Evolutionary conservation across 2,329 filamentous ascomycete genomes (phyloP).

Genomic region (Torrubiella hemipterigena): DNA sequence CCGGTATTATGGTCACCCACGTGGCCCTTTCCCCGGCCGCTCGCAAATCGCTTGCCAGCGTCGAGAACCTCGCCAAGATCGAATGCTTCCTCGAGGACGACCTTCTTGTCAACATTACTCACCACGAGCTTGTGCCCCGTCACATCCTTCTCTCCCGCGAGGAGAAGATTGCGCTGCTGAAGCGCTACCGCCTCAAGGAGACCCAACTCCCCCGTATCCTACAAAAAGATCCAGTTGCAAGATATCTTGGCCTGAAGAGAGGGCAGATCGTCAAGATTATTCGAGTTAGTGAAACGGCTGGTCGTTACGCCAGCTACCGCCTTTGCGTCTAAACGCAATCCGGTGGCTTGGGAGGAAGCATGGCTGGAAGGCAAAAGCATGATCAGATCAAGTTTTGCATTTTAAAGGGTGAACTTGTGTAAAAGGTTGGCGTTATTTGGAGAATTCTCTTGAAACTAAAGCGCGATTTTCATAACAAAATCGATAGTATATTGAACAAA

Average conservation of each 20-base stretch:
- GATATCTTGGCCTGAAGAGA: conserved; percentile 79
- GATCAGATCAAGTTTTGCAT: too few relatives aligned
- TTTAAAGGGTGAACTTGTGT: conserved; percentile 2
- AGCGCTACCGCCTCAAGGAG: conserved; percentile 92
- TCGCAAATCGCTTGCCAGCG: conserved; percentile 71
- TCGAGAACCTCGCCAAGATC: conserved; percentile 66
- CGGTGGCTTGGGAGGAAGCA: background rate
- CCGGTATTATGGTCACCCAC: conserved; percentile 80
- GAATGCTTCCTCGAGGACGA: conserved; percentile 96
- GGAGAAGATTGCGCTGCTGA: conserved; percentile 76
- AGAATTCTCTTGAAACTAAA: too few relatives aligned
- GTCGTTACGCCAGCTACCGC: conserved; percentile 91
- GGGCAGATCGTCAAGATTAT: conserved; percentile 99
- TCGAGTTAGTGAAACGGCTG: conserved; percentile 85
- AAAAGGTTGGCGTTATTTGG: conserved; percentile 5
- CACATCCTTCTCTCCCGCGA: conserved; percentile 83
- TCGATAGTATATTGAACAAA: too few relatives aligned
- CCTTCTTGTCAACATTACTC: conserved; percentile 93
- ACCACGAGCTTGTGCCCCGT: conserved; percentile 90
- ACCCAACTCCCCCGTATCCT: conserved; percentile 91
- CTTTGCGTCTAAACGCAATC: conserved; percentile 42
- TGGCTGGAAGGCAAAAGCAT: too few relatives aligned
- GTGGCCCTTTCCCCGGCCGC: conserved; percentile 75
- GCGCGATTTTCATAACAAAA: too few relatives aligned
- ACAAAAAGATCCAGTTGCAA: conserved; percentile 81